These are phyloP conservation scores for Colletotrichum zoysiae DNA, from an alignment of 2,329 filamentous ascomycete species.

Conservation along the genomic window DNA sequence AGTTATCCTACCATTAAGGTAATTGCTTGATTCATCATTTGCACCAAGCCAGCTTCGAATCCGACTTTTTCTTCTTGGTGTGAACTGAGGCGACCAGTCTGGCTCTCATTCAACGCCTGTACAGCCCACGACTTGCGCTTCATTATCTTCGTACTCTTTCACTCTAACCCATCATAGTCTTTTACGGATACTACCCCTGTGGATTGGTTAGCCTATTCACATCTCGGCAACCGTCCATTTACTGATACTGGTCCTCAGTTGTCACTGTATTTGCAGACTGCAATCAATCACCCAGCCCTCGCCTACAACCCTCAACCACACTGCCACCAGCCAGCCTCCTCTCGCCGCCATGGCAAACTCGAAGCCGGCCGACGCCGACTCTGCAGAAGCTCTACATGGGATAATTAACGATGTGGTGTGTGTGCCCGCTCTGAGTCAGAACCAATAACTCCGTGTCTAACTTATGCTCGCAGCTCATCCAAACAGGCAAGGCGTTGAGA, in stretches of 20 bases:
- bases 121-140: background rate
- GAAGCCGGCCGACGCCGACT: constrained; percentile 33
- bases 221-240: background rate
- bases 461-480: constrained; percentile 61
- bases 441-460: constrained; percentile 17
- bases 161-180: background rate
- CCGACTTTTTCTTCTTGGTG: too few relatives aligned
- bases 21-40: background rate
- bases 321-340: background rate
- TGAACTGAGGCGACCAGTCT: background rate
- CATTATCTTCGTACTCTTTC: background rate
- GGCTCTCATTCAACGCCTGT: background rate
- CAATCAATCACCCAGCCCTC: background rate
- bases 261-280: background rate
- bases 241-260: too few relatives aligned
- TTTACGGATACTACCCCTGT: background rate
- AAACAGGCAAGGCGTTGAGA: constrained; percentile 69
- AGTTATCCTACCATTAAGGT: background rate
- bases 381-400: constrained; percentile 63
- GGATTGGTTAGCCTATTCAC: background rate
- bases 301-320: too few relatives aligned
- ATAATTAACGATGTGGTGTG: constrained; percentile 69
- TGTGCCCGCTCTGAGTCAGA: constrained; percentile 20
- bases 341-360: constrained; percentile 26
- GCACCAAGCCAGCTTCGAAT: background rate